Percentiles rank a stretch among this genome's conserved stretches.
Conservation (phyloP, 768 basidiomycete genomes). For the Wakefieldia striispora region DNA sequence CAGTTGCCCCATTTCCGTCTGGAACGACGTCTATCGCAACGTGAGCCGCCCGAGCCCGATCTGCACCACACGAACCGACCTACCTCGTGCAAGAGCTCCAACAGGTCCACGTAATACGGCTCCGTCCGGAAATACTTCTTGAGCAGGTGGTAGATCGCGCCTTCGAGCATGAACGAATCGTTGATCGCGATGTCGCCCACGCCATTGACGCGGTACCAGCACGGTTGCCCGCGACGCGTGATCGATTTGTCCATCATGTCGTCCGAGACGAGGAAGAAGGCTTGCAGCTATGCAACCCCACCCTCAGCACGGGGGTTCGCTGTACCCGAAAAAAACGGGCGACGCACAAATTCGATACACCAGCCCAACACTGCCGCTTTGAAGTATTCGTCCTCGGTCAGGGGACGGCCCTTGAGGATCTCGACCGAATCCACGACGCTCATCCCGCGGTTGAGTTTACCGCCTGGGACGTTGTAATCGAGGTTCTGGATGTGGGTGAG, state of each 20-base stretch:
- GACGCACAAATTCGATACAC: conserved; percentile 89
- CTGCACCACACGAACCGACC: no score
- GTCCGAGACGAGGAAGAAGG: conserved; percentile 93
- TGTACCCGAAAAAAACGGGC: no score
- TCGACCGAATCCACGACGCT: conserved; percentile 92
- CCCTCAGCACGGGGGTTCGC: no score
- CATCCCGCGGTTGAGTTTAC: conserved; percentile 95
- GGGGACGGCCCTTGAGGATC: conserved; percentile 70
- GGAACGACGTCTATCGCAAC: conserved; percentile 71
- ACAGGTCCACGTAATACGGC: conserved; percentile 80
- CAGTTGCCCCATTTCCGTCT: conserved; percentile 95
- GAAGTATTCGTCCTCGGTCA: conserved; percentile 85
- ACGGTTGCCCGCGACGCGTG: conserved; percentile 91
- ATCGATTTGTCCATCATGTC: conserved; percentile 97
- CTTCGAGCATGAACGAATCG: conserved; percentile 95
- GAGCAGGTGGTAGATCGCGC: conserved; percentile 87
- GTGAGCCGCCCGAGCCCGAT: no score
- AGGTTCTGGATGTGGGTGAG: conserved; percentile 53
- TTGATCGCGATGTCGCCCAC: conserved; percentile 86
- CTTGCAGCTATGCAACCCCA: no score
- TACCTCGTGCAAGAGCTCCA: conserved; percentile 93
- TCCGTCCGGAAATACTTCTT: conserved; percentile 82
- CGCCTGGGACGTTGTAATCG: conserved; percentile 93
- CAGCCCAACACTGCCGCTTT: conserved; percentile 89
- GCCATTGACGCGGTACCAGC: conserved; percentile 77